A percentile compares a stretch with the other conserved stretches of the same genome.
Conservation (phyloP, 495 filamentous ascomycete genomes). For the Penicillium nucicola region DNA sequence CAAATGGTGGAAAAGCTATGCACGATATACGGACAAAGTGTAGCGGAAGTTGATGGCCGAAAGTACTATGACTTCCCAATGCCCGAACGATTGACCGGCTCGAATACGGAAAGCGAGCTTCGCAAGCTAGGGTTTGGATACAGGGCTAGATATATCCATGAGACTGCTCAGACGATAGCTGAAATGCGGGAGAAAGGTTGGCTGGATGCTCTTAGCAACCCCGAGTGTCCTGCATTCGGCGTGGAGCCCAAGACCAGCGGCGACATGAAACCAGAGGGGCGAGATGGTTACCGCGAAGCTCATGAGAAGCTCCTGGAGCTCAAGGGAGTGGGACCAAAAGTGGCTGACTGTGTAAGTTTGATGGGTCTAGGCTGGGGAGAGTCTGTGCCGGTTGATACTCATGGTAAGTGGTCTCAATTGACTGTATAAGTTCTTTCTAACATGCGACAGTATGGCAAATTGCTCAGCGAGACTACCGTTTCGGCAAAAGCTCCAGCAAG, state of each 20-base stretch:
- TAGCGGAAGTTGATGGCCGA: slow-evolving; percentile 66
- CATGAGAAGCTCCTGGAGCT: slow-evolving; percentile 77
- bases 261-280: slow-evolving; percentile 54
- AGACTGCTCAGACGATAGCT: slow-evolving; percentile 74
- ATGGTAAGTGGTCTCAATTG: slow-evolving; percentile 50
- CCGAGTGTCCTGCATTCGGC: slow-evolving; percentile 63
- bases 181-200: slow-evolving; percentile 65
- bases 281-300: slow-evolving; percentile 71
- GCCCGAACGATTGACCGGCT: slow-evolving; percentile 64
- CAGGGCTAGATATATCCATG: slow-evolving; percentile 83
- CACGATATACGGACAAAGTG: slow-evolving; percentile 71
- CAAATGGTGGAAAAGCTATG: slow-evolving; percentile 97
- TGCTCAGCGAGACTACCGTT: slow-evolving; percentile 90
- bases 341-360: slow-evolving; percentile 92
- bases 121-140: slow-evolving; percentile 91
- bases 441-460: slow-evolving; percentile 82
- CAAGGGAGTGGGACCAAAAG: slow-evolving; percentile 91
- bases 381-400: slow-evolving; percentile 92
- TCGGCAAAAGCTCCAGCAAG: slow-evolving; percentile 80
- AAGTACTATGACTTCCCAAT: slow-evolving; percentile 85
- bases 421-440: neutral
- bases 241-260: slow-evolving; percentile 36
- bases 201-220: slow-evolving; percentile 73
- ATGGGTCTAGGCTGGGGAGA: slow-evolving; percentile 99
- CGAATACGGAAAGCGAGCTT: slow-evolving; percentile 71